Conservation (phyloP, 2,329 filamentous ascomycete species). For the Calonectria leucothoes region DNA sequence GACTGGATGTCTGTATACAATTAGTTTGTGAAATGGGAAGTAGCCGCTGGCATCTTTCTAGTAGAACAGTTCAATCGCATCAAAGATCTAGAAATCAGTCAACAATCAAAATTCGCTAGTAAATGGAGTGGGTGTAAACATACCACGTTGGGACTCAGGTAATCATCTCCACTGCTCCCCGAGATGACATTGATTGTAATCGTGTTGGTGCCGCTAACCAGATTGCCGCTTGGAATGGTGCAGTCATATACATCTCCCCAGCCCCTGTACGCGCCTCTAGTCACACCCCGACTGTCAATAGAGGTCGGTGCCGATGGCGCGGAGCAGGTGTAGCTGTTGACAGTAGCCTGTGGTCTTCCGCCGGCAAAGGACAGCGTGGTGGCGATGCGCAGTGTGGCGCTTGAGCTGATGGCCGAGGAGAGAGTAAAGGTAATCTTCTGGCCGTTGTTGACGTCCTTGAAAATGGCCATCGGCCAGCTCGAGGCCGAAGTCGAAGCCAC, state of each 20-base stretch:
- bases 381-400: not conserved
- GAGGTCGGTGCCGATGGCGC: constrained; percentile 1
- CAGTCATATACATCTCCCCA: constrained; percentile 11
- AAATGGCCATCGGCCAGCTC: constrained; percentile 9
- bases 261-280: constrained; percentile 4
- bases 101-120: not conserved
- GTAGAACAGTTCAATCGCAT: not conserved
- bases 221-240: constrained; percentile 4
- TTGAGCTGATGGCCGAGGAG: not conserved
- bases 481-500: not conserved
- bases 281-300: constrained; percentile 5
- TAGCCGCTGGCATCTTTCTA: not conserved
- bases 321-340: constrained; percentile 10
- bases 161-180: not conserved
- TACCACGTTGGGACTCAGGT: not conserved
- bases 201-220: constrained; percentile 5
- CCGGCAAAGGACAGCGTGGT: constrained; percentile 9
- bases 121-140: too few relatives aligned
- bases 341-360: constrained; percentile 1
- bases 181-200: constrained; percentile 10
- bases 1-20: not conserved
- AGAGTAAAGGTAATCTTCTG: constrained; percentile 6
- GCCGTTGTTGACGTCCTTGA: constrained; percentile 11
- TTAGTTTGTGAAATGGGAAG: not conserved
- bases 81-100: not conserved